Base-by-base conservation (phyloP, 1,139 yeast genomes). In the Sugiyamaella neomexicana region DNA sequence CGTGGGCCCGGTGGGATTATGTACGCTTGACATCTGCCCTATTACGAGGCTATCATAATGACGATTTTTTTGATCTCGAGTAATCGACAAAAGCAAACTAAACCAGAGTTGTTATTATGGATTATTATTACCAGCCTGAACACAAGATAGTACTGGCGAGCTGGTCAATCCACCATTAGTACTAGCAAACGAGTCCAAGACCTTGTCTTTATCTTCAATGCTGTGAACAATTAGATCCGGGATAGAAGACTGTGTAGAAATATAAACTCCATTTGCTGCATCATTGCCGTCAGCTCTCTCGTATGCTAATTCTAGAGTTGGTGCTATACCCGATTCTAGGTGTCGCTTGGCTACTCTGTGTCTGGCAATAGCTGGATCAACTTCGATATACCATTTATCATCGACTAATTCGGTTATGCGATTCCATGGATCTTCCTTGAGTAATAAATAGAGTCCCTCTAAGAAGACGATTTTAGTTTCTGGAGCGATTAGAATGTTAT, bases 321-420 rank as follows among this genome's bases (percentile, higher is more conserved):
- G 56, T 0, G 80, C 85, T 17, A 91, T 77, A 0, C 96, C 96
- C 5, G 91, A 80, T 10, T 71, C 72, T 15, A 89, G 62, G 68
- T 91, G 98, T 54, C 98, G 75, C 48, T 72, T 70, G 0, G 89
- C 86, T 0, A 89, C 83, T 55, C 97, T 71, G 5, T 72, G 67
- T 42, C 82, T 71, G 5, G 84, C 83, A 2, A 73, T 61, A 0
- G 66, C 70, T 10, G 73, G 70, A n/a, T 77, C 79, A 1, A 81
- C 79, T 6, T 74, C 68, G 13, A 74, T 65, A 48, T 67, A 64
- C 75, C 76, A 72, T 12, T 66, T 62, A 23, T 72, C 75, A 51
- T 71, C 72, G 38, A 71, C 70, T n/a, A 60, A 58, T 5, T 50
- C 42, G 4, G 64, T 57, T 17, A 75, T 66, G 37, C 60, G 59